Percentiles rank a stretch among this genome's conserved stretches.
Evolutionary conservation across 805 yeast genomes (phyloP).

Genomic region (Vanderwaltozyma yarrowii): DNA sequence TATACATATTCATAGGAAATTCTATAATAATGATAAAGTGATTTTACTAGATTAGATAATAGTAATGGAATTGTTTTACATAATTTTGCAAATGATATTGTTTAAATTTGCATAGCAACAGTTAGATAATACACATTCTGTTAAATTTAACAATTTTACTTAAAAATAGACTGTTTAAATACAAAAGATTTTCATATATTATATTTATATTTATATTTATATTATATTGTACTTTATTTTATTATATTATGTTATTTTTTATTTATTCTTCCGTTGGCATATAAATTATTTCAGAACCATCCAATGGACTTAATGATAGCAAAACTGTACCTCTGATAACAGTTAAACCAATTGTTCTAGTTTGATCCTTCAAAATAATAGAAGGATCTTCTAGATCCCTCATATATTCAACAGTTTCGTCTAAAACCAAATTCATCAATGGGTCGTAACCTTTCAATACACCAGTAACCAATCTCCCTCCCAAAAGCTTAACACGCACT

Average conservation of each 20-base stretch:
- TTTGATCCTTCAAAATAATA: conserved; percentile 38
- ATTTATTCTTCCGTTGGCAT: conserved; percentile 11
- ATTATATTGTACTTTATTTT: too few species aligned
- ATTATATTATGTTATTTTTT: background rate
- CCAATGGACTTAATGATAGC: conserved; percentile 32
- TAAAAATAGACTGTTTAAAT: too few species aligned
- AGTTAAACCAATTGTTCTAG: conserved; percentile 64
- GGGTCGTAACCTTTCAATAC: conserved; percentile 75
- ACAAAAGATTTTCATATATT: too few species aligned
- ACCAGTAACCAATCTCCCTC: conserved; percentile 82
- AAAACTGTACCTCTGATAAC: conserved; percentile 81
- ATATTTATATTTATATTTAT: too few species aligned
- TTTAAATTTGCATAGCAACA: too few species aligned
- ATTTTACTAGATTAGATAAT: too few species aligned
- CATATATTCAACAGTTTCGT: conserved; percentile 53
- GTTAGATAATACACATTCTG: too few species aligned
- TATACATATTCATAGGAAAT: too few species aligned
- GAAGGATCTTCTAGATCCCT: conserved; percentile 56
- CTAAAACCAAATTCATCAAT: conserved; percentile 68
- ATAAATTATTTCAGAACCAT: conserved; percentile 26
- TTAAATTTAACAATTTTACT: too few species aligned
- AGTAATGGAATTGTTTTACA: too few species aligned
- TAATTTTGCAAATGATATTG: too few species aligned
- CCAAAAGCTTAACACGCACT: conserved; percentile 69
- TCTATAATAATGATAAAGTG: too few species aligned